These are phyloP conservation scores for Penicillium simplicissimum DNA, from an alignment of 495 filamentous ascomycete genomes.

Conservation along the genomic window DNA sequence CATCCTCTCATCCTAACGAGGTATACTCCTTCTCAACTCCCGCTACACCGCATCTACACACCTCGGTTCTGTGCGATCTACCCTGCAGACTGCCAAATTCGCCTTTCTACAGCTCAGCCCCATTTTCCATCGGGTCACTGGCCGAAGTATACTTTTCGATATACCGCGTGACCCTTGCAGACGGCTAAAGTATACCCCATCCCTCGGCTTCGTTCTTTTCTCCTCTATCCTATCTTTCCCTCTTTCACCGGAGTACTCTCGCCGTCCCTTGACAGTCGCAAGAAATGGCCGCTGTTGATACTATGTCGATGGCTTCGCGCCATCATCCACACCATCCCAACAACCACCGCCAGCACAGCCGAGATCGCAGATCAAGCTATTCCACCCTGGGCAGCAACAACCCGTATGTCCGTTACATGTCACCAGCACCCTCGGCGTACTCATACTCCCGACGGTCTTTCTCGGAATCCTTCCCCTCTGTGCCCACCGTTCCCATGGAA, in stretches of 20 bases:
- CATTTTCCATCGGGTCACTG: constrained; percentile 7
- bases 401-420: constrained; percentile 40
- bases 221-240: not conserved
- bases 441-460: constrained; percentile 24
- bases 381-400: constrained; percentile 35
- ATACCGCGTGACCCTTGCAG: constrained; percentile 15
- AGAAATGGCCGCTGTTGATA: constrained; percentile 28
- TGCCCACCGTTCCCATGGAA: constrained; percentile 16
- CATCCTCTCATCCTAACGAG: not conserved
- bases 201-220: not conserved
- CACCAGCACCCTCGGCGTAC: constrained; percentile 30
- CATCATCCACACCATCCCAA: constrained; percentile 31
- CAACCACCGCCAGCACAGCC: constrained; percentile 20
- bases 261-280: not conserved
- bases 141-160: constrained; percentile 8
- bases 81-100: constrained; percentile 4
- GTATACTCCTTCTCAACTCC: not conserved
- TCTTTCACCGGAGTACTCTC: not conserved
- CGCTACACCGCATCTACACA: constrained; percentile 4
- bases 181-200: not conserved
- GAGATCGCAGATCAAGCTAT: constrained; percentile 5
- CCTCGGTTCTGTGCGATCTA: constrained; percentile 17
- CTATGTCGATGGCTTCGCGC: constrained; percentile 27
- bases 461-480: constrained; percentile 30
- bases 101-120: constrained; percentile 8